Evolutionary conservation across 2,329 filamentous ascomycete species (phyloP).

Genomic region (Diaporthe eres): DNA sequence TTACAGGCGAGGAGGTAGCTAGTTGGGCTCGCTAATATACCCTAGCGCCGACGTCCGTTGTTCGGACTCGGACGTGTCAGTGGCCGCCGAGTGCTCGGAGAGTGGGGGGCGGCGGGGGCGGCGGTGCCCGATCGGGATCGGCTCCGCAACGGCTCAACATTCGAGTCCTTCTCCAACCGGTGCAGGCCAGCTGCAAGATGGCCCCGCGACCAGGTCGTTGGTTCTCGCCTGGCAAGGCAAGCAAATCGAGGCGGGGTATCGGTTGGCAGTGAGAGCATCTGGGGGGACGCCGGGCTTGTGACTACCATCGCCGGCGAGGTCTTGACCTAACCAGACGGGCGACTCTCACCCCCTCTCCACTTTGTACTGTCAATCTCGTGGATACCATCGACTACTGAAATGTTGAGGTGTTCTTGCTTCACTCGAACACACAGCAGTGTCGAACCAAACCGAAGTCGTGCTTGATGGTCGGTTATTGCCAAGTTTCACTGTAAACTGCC

Average conservation of each 20-base stretch:
- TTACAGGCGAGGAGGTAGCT: background rate
- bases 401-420: background rate
- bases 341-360: slow-evolving; percentile 31
- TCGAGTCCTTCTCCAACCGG: background rate
- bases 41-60: background rate
- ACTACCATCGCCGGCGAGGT: background rate
- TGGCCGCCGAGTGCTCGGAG: background rate
- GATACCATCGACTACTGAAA: background rate
- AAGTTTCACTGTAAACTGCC: background rate
- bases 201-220: background rate
- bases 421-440: background rate
- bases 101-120: background rate
- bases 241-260: slow-evolving; percentile 2
- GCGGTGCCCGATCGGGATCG: background rate
- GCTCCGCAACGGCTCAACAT: background rate
- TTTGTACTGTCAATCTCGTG: background rate
- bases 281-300: background rate
- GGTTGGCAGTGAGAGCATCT: background rate
- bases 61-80: background rate
- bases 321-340: background rate
- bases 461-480: background rate
- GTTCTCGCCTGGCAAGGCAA: background rate
- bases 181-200: background rate
- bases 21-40: background rate
- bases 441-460: background rate